Conservation (phyloP, 805 yeast genomes). For the Candida coquimbonensis region DNA sequence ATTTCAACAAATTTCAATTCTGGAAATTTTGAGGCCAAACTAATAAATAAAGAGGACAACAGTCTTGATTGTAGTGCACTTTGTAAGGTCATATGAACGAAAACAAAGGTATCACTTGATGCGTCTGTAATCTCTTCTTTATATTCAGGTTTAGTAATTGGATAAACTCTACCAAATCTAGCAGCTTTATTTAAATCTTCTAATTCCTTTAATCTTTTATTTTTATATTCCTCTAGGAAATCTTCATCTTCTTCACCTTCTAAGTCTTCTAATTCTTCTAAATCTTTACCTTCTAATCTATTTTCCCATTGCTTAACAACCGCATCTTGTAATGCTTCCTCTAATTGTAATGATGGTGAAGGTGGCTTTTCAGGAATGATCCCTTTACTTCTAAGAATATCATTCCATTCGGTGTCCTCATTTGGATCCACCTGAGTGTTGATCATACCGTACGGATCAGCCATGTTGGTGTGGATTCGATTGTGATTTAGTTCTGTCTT, state of each 20-base stretch:
- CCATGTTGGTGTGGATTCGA: background rate
- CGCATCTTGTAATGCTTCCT: slow-evolving; percentile 83
- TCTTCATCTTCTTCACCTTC: slow-evolving; percentile 95
- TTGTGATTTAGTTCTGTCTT: no score
- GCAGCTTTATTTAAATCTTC: slow-evolving; percentile 46
- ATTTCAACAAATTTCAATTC: slow-evolving; percentile 91
- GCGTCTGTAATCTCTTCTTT: slow-evolving; percentile 79
- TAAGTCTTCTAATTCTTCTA: slow-evolving; percentile 78
- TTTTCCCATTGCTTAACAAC: slow-evolving; percentile 72
- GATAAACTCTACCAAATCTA: slow-evolving; percentile 69
- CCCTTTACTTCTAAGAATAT: slow-evolving; percentile 82
- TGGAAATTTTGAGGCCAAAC: slow-evolving; percentile 58
- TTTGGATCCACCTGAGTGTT: slow-evolving; percentile 88
- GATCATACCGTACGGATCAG: slow-evolving; percentile 43
- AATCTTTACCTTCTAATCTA: slow-evolving; percentile 65
- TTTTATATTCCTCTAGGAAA: slow-evolving; percentile 69
- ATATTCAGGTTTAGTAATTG: slow-evolving; percentile 84
- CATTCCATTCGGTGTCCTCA: slow-evolving; percentile 99
- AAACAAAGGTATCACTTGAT: slow-evolving; percentile 55
- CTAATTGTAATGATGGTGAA: slow-evolving; percentile 80
- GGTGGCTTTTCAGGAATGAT: slow-evolving; percentile 89
- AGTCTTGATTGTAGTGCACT: slow-evolving; percentile 69
- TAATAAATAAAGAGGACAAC: slow-evolving; percentile 47
- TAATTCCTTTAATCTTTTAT: slow-evolving; percentile 71
- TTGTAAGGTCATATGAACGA: slow-evolving; percentile 70